Conservation (phyloP, 2,329 filamentous ascomycete species). For the Alternaria dauci region DNA sequence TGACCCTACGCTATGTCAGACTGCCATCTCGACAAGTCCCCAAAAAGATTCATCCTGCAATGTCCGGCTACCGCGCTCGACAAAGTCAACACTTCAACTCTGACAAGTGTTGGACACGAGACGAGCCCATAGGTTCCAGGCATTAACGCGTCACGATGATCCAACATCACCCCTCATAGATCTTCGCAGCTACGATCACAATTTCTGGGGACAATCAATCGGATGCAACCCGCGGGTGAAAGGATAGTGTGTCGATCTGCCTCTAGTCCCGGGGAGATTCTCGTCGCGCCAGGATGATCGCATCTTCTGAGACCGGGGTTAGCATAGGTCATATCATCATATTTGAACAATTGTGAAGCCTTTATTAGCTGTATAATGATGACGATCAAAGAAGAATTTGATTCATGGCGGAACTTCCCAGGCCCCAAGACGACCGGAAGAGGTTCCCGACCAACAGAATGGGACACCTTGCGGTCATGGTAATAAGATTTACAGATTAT, state of each 20-base stretch:
- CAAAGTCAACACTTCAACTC: background rate
- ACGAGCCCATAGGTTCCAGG: background rate
- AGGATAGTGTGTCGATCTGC: constrained; percentile 12
- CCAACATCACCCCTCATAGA: constrained; percentile 4
- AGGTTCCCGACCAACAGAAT: background rate
- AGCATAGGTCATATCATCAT: background rate
- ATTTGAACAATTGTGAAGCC: background rate
- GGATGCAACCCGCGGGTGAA: constrained; percentile 8
- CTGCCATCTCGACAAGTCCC: background rate
- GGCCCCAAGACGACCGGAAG: background rate
- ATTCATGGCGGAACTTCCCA: background rate
- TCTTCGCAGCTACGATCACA: constrained; percentile 6
- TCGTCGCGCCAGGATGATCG: constrained; percentile 7
- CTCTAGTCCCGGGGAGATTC: constrained; percentile 9
- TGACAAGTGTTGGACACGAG: background rate
- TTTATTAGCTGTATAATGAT: background rate
- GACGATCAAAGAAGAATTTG: background rate
- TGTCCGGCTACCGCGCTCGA: background rate
- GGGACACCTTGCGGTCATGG: background rate
- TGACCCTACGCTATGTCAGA: constrained; percentile 5
- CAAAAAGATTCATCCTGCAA: background rate
- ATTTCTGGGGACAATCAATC: constrained; percentile 1
- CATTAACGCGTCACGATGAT: background rate
- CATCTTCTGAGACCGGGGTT: constrained; percentile 1
- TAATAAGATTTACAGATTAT: background rate